Percentiles rank a stretch among this genome's conserved stretches.
Evolutionary conservation across 1,284 basidiomycete species (phyloP).

Genomic region (Fistulinella staudtii): DNA sequence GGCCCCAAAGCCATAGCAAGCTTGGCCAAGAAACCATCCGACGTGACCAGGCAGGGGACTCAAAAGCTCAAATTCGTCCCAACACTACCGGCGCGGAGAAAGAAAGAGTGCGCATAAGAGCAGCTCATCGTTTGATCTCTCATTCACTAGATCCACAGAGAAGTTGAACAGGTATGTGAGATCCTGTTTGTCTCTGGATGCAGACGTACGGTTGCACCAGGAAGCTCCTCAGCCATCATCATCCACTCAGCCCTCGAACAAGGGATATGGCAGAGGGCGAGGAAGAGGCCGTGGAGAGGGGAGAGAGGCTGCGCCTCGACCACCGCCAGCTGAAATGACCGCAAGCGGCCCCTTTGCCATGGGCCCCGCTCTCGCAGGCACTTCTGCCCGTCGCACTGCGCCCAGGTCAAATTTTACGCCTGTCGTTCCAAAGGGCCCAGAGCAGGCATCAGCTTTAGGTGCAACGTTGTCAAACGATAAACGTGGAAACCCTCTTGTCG

Average conservation of each 20-base stretch:
- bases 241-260: conserved; percentile 30
- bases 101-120: conserved; percentile 62
- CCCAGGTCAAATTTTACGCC: conserved; percentile 55
- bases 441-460: conserved; percentile 40
- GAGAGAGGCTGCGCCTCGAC: conserved; percentile 47
- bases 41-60: conserved; percentile 66
- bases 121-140: conserved; percentile 10
- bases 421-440: conserved; percentile 36
- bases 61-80: conserved; percentile 79
- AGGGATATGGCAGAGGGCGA: conserved; percentile 45
- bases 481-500: conserved; percentile 29
- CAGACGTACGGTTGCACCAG: conserved; percentile 32
- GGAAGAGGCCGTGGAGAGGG: conserved; percentile 46
- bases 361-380: conserved; percentile 67
- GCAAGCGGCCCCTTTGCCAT: conserved; percentile 83
- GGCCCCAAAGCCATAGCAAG: conserved; percentile 62
- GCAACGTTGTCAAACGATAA: conserved; percentile 43
- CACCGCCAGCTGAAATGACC: conserved; percentile 62
- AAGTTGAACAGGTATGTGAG: conserved; percentile 40
- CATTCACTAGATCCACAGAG: conserved; percentile 26
- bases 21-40: conserved; percentile 65
- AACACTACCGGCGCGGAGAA: conserved; percentile 63
- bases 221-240: conserved; percentile 41
- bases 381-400: conserved; percentile 45
- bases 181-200: background rate